phyloP scores from a whole-genome alignment of 176 grass and related monocot species.

The Phragmites australis region DNA sequence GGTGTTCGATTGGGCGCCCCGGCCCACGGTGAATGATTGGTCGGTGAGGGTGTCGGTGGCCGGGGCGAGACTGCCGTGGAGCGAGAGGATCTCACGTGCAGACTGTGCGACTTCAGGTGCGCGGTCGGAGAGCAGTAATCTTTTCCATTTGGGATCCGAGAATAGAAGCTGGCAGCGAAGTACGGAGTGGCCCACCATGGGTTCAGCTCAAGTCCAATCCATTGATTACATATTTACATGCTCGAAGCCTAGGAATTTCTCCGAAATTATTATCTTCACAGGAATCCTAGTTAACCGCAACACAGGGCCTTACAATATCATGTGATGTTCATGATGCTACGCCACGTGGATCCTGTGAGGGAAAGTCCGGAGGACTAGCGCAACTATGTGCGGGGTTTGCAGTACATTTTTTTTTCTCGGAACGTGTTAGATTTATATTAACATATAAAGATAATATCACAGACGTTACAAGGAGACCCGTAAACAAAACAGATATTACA shows the following conservation, averaged over 20 bases:
- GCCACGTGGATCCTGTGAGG: background rate
- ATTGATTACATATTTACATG: background rate
- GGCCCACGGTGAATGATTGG: background rate
- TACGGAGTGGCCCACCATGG: background rate
- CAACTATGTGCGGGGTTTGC: too few species aligned
- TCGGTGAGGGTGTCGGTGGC: constrained; percentile 52
- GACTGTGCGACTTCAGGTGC: background rate
- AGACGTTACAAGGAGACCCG: too few species aligned
- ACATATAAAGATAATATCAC: too few species aligned
- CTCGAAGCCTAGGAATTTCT: background rate
- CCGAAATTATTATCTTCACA: background rate
- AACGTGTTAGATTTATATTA: too few species aligned
- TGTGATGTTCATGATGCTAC: background rate
- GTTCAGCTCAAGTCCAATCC: background rate
- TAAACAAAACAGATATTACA: too few species aligned
- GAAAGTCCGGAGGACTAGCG: background rate
- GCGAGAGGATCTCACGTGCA: constrained; percentile 9
- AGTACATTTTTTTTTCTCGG: too few species aligned
- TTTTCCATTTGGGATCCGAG: constrained; percentile 15
- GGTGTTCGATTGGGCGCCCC: background rate
- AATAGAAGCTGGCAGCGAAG: background rate
- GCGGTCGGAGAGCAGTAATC: constrained; percentile 35
- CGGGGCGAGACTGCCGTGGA: background rate
- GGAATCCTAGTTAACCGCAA: background rate
- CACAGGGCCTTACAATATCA: background rate